Evolutionary conservation across 257 asterid species (phyloP).

Genomic region (Petunia axillaris): DNA sequence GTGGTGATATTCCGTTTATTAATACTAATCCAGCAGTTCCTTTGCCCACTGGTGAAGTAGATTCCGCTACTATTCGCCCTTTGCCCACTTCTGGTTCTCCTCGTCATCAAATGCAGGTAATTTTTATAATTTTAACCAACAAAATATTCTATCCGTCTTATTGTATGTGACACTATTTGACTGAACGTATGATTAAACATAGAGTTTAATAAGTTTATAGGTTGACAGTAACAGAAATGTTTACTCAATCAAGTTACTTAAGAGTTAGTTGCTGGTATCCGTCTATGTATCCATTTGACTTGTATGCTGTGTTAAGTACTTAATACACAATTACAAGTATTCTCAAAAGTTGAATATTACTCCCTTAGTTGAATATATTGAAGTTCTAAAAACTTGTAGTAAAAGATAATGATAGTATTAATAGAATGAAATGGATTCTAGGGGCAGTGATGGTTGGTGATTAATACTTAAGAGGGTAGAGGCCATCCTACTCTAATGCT

Average conservation of each 20-base stretch:
- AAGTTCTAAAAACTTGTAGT: not conserved
- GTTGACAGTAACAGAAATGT: no score
- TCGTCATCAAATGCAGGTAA: slow-evolving; percentile 49
- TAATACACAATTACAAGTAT: no score
- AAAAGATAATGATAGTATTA: not conserved
- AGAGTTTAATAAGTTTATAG: no score
- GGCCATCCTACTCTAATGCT: not conserved
- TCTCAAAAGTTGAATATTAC: not conserved
- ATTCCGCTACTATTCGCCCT: slow-evolving; percentile 84
- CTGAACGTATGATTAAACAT: not conserved
- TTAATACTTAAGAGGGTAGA: no score
- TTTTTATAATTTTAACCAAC: not conserved
- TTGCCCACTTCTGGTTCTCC: slow-evolving; percentile 59
- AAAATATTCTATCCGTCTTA: not conserved
- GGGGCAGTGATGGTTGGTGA: no score
- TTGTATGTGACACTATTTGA: not conserved
- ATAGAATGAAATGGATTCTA: no score
- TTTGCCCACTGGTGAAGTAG: slow-evolving; percentile 95
- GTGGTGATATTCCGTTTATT: slow-evolving; percentile 73
- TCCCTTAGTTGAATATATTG: not conserved
- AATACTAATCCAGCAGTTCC: slow-evolving; percentile 96
- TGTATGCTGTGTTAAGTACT: no score
- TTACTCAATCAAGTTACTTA: no score
- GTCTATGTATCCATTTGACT: no score
- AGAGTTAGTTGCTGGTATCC: no score